phyloP scores from a whole-genome alignment of 1,284 basidiomycete genomes.

The Austroboletus olivaceoglutinosus region DNA sequence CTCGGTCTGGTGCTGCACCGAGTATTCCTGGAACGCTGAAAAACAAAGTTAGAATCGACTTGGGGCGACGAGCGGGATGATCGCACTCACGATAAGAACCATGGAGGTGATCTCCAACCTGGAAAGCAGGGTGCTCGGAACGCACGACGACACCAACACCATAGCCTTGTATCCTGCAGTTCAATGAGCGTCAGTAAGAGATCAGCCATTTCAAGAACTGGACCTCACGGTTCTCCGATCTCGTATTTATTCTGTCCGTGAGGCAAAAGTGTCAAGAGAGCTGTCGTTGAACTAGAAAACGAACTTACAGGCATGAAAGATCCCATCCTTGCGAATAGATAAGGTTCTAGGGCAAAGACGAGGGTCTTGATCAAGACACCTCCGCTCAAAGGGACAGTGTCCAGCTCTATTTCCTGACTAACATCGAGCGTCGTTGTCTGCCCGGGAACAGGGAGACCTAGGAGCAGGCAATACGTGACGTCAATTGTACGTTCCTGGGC shows the following conservation, averaged over 20 bases:
- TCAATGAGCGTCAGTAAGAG: neutral
- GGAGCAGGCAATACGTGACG: neutral
- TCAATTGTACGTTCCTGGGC: neutral
- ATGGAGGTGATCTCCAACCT: slow-evolving; percentile 14
- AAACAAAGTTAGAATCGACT: too few relatives aligned
- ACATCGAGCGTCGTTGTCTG: slow-evolving; percentile 14
- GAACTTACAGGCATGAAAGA: slow-evolving; percentile 1
- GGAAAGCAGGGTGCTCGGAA: slow-evolving; percentile 15
- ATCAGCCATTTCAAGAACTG: neutral
- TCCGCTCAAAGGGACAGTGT: slow-evolving; percentile 13
- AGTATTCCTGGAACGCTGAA: slow-evolving; percentile 22
- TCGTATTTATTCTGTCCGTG: neutral
- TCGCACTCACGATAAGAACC: slow-evolving; percentile 11
- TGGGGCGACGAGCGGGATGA: too few relatives aligned
- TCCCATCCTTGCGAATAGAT: slow-evolving; percentile 4
- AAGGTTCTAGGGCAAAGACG: slow-evolving; percentile 14
- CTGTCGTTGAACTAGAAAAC: neutral
- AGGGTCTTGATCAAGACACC: slow-evolving; percentile 18
- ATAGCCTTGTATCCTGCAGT: neutral
- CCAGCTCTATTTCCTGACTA: slow-evolving; percentile 13
- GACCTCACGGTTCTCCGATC: slow-evolving; percentile 12
- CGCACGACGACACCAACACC: slow-evolving; percentile 16
- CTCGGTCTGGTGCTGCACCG: neutral
- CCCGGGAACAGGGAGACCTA: slow-evolving; percentile 9
- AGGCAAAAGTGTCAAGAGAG: neutral